Percentiles rank a stretch among this genome's conserved stretches.
Conservation (phyloP, 257 asterid genomes). For the Mentha longifolia region DNA sequence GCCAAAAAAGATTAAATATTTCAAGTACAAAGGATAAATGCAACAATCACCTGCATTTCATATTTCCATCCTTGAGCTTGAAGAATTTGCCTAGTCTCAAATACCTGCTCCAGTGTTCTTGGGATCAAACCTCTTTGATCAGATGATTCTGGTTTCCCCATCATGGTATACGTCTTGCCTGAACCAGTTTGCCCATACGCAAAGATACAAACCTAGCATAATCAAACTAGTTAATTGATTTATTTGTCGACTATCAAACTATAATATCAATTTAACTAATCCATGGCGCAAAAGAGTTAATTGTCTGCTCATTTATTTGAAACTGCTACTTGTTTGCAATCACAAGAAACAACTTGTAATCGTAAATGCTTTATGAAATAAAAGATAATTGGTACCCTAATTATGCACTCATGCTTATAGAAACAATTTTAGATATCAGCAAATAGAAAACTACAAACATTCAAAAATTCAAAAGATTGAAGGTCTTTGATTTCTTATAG, state of each 20-base stretch:
- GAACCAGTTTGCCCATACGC: conserved; percentile 99
- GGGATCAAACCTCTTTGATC: conserved; percentile 92
- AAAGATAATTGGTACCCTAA: no score
- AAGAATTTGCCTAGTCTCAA: conserved; percentile 75
- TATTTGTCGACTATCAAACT: neutral
- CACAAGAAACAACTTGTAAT: no score
- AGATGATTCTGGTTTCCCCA: conserved; percentile 73
- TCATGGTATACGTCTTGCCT: conserved; percentile 97
- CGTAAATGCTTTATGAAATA: no score
- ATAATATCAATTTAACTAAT: neutral
- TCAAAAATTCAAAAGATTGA: neutral
- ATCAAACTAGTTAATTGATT: conserved; percentile 16
- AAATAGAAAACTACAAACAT: no score
- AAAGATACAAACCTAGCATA: conserved; percentile 83
- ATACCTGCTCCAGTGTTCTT: conserved; percentile 89
- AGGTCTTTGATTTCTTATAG: neutral
- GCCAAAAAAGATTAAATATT: neutral
- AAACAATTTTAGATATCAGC: no score
- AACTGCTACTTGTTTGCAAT: no score
- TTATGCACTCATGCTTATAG: no score
- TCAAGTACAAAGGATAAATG: neutral
- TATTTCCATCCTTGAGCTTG: conserved; percentile 97
- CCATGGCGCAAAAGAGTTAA: no score
- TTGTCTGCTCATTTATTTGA: no score
- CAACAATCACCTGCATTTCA: conserved; percentile 80